Evolutionary conservation across 2,329 filamentous ascomycete species (phyloP), one percentile per base, ranked within the genome.

Genomic region (Trichoderma oligosporum): DNA sequence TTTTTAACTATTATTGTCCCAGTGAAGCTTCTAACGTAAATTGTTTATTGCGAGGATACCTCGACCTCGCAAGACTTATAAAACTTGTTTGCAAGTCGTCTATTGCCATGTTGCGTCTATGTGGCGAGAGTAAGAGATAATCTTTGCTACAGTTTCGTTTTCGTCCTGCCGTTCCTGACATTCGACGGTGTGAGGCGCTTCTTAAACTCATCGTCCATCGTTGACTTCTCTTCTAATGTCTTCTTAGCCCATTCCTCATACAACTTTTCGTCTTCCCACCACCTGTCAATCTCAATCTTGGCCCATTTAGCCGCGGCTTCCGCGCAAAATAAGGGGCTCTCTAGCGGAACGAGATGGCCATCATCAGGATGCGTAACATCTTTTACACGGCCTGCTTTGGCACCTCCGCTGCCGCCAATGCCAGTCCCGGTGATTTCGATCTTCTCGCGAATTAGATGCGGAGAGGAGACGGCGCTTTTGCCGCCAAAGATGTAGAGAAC

Each of bases 321-420:
- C 1, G 90, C 92, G 61, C 86, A 88, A 65, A 82, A 77, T 2
- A 66, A 74, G 0, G 89, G 88, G 36, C 82, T 81, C 71, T 96
- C 91, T 82, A 96, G 89, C 0, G 92, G 87, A 25, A 97, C 82
- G 39, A 97, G 71, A 71, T 97, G 93, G 0, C 92, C 91, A 5
- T 80, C 77, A 0, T 80, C 80, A 25, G 86, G 73, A 7, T 94
- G 72, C 14, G 83, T 76, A 4, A 89, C 79, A 62, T 85, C 79
- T 56, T 77, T 78, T 2, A 96, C 91, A 44, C 84, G 77, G 0
- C 88, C 89, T 11, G 80, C 80, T n/a, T 73, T 71, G 4, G 69
- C 76, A 46, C 87, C 82, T 16, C 90, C 82, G 63, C 84, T 87
- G 1, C 89, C 89, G 6, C 88, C 86, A 0, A 81, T 72, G 0